Evolutionary conservation across 140 eudicot species (phyloP).

Genomic region (Senecio squalidus): DNA sequence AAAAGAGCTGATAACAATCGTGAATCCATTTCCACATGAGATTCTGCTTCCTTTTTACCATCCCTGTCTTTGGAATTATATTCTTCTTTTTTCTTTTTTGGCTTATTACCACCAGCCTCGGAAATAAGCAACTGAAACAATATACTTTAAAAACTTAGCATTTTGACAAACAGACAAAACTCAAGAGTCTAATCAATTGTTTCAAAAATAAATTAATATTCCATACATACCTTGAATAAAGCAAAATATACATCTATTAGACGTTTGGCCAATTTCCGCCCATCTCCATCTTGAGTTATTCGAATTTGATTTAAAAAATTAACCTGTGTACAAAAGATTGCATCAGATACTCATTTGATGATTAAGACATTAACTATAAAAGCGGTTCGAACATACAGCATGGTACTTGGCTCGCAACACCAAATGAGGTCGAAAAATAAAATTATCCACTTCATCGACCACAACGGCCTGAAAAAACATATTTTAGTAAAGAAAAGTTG

Average conservation of each 20-base stretch:
- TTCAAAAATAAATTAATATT: not conserved
- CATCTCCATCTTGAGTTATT: slow-evolving; percentile 73
- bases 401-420: slow-evolving; percentile 86
- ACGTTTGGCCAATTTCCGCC: slow-evolving; percentile 82
- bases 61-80: slow-evolving; percentile 38
- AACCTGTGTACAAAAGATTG: slow-evolving; percentile 47
- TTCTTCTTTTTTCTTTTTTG: slow-evolving; percentile 39
- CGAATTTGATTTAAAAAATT: slow-evolving; percentile 78
- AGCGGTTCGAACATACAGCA: slow-evolving; percentile 57
- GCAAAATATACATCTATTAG: slow-evolving; percentile 93
- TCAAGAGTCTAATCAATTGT: not conserved
- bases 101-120: slow-evolving; percentile 41
- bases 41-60: slow-evolving; percentile 35
- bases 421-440: slow-evolving; percentile 88
- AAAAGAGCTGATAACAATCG: slow-evolving; percentile 79
- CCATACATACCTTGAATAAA: slow-evolving; percentile 64
- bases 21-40: slow-evolving; percentile 93
- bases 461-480: slow-evolving; percentile 69
- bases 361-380: not conserved
- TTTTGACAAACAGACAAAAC: not conserved
- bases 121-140: slow-evolving; percentile 66
- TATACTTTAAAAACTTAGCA: slow-evolving; percentile 5
- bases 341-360: slow-evolving; percentile 16
- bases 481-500: not conserved
- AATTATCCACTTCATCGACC: slow-evolving; percentile 90